Conservation (phyloP, 768 basidiomycete species). For the Russula olivacea region DNA sequence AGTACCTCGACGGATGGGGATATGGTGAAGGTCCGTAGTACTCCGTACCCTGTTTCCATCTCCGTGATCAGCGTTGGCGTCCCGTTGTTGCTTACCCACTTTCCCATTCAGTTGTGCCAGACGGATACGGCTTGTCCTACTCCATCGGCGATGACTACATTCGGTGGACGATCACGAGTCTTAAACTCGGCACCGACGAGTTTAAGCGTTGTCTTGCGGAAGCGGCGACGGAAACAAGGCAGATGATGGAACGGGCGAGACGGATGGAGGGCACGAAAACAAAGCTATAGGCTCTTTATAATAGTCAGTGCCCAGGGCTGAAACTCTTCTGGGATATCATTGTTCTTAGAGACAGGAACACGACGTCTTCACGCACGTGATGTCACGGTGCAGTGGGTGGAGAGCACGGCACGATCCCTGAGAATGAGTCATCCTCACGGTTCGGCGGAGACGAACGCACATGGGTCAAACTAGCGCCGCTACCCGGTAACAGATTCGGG, state of each 20-base stretch:
- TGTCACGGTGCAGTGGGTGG: background rate
- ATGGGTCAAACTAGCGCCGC: background rate
- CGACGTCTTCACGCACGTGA: background rate
- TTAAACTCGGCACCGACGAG: conserved; percentile 48
- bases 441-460: background rate
- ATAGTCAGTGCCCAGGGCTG: background rate
- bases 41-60: conserved; percentile 33
- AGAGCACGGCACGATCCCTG: no score
- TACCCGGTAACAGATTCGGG: no score
- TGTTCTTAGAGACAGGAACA: background rate
- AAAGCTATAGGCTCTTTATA: conserved; percentile 1
- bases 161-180: conserved; percentile 86
- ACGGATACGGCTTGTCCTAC: conserved; percentile 91
- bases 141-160: conserved; percentile 79
- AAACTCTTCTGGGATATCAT: no score
- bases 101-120: conserved; percentile 61
- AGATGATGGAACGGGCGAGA: conserved; percentile 64
- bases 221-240: conserved; percentile 71
- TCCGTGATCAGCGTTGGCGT: background rate
- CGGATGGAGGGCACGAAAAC: background rate
- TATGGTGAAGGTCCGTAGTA: conserved; percentile 98
- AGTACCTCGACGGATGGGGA: conserved; percentile 91
- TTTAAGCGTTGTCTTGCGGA: conserved; percentile 68
- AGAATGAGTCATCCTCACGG: background rate
- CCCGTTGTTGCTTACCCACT: background rate